Base-by-base conservation (phyloP, 1,139 yeast species). In the Saccharomycopsis hybrid region DNA sequence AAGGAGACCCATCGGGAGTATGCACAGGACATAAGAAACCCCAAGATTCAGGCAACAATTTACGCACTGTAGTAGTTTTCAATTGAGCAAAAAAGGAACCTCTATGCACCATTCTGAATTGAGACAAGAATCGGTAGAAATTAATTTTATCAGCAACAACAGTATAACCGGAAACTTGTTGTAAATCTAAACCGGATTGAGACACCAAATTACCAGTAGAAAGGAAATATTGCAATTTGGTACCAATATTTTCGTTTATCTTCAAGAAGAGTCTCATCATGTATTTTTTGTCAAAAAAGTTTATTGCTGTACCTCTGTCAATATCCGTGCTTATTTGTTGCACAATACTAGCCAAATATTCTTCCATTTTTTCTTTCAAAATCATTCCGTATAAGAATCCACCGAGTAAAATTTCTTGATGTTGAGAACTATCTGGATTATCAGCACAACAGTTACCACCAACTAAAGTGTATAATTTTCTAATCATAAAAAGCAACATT, bases 1-100 rank as follows among this genome's bases (percentile, higher is more conserved):
- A 92, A 27, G 99, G 99, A 47, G 97, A 86, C 62, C 99, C 99
- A 85, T 92, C 99, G 2, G 99, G 99, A 13, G 99, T 92, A 69
- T 92, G 98, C 18, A 94, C 98, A 25, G 99, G 98, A 72, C 99
- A 94, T 60, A 94, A 71, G 76, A 92, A 94, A 4, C 97, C 97
- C 99, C 99, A 92, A 1, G 96, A 86, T 69, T 92, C 99, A 0
- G 99, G 99, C 54, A 92, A 76, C 62, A 92, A 74, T 67, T 92
- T 92, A 73, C 99, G 82, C 48, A 92, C 99, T 0, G 98, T 85
- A 30, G 98, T 94, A 39, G 98, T 92, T 66, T 94, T 92, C 69
- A 92, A 78, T 69, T 92, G 96, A 43, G 99, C 97, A 67, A 92
- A 92, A 82, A 92, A 92, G 58, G 97, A 88, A 68, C 99, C 99